phyloP scores from a whole-genome alignment of 148 eudicot genomes.

The Rhododendron williamsianum region DNA sequence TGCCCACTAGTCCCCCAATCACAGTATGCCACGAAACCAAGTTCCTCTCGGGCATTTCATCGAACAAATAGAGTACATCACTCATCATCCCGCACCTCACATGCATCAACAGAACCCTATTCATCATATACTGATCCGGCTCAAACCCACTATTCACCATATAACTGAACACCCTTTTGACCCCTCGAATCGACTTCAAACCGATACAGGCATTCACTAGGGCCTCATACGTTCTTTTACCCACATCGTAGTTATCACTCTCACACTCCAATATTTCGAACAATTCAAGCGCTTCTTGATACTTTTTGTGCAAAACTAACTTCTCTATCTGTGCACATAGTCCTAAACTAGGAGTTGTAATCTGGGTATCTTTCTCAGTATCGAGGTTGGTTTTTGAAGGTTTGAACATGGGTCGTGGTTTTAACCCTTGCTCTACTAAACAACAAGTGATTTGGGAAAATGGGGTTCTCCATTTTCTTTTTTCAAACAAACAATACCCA shows the following conservation, averaged over 20 bases:
- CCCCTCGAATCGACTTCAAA: constrained; percentile 66
- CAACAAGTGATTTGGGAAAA: constrained; percentile 32
- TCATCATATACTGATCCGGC: constrained; percentile 62
- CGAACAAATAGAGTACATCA: constrained; percentile 70
- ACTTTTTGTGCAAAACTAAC: constrained; percentile 40
- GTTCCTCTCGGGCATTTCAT: constrained; percentile 62
- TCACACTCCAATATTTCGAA: constrained; percentile 70
- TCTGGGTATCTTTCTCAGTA: constrained; percentile 19
- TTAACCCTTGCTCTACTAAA: constrained; percentile 38
- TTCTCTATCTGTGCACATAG: constrained; percentile 61
- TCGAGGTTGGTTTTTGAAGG: constrained; percentile 23
- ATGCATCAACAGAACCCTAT: constrained; percentile 73
- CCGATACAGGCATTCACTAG: constrained; percentile 69
- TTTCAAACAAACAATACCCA: constrained; percentile 17
- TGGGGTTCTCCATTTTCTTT: constrained; percentile 21
- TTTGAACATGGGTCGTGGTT: constrained; percentile 47
- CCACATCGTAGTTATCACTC: constrained; percentile 30
- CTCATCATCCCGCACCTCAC: constrained; percentile 79
- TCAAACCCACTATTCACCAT: constrained; percentile 50
- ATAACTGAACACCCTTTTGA: constrained; percentile 49
- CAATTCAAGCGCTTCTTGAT: constrained; percentile 64
- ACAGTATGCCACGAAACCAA: constrained; percentile 75
- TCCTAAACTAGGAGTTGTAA: constrained; percentile 17
- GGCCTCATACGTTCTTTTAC: constrained; percentile 52
- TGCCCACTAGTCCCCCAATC: constrained; percentile 66